Percentiles rank a stretch among this genome's conserved stretches.
These are phyloP conservation scores for Drechslerella dactyloides DNA, from an alignment of 2,329 filamentous ascomycete species.

Conservation along the genomic window DNA sequence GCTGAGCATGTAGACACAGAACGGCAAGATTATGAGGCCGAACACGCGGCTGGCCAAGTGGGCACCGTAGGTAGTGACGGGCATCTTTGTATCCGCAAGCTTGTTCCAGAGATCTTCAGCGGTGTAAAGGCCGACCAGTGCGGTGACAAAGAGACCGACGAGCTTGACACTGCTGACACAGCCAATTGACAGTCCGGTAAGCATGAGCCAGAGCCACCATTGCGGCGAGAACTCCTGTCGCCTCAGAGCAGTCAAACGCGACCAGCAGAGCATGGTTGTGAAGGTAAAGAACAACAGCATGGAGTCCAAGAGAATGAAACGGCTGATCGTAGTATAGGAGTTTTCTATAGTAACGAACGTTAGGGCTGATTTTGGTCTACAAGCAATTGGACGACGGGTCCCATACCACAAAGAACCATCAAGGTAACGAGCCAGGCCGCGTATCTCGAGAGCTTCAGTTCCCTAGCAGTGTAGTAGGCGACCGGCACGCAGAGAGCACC, in stretches of 20 bases:
- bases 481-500: constrained; percentile 90
- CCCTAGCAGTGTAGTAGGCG: constrained; percentile 92
- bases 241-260: constrained; percentile 90
- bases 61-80: constrained; percentile 73
- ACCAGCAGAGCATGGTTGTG: constrained; percentile 94
- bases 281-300: constrained; percentile 99
- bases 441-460: constrained; percentile 82
- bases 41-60: constrained; percentile 81
- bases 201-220: constrained; percentile 93
- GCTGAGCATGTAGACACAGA: constrained; percentile 91
- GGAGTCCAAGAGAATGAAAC: constrained; percentile 96
- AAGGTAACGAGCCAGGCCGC: constrained; percentile 94
- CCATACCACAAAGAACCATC: constrained; percentile 80
- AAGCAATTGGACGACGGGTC: not conserved
- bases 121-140: constrained; percentile 93
- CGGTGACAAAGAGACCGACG: constrained; percentile 94
- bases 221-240: constrained; percentile 83
- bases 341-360: constrained; percentile 69
- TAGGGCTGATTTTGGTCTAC: not conserved
- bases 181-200: constrained; percentile 93
- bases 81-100: constrained; percentile 92
- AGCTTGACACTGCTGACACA: constrained; percentile 99
- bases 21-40: constrained; percentile 84
- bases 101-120: constrained; percentile 97
- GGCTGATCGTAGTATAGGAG: constrained; percentile 97